Evolutionary conservation across 2,329 filamentous ascomycete genomes (phyloP), one percentile per base, ranked within the genome.

Genomic region (Phaeosphaeria sp.): DNA sequence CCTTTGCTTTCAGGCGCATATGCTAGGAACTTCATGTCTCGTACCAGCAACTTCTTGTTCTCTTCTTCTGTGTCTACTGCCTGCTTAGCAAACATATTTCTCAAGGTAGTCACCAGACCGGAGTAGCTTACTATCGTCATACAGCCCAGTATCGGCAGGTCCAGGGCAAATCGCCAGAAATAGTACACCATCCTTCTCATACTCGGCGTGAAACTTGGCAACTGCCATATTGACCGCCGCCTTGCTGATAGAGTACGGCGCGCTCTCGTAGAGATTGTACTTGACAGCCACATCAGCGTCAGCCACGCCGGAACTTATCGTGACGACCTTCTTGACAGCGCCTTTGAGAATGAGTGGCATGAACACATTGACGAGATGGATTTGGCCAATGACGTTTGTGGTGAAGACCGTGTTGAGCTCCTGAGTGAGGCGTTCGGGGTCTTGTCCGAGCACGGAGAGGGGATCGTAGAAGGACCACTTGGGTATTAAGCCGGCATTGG

Each of bases 211-310:
- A 58, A 78, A 81, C 65, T 82, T 81, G 10, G 77, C 76, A 3
- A 79, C 68, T 1, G 74, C 55, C 18, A 80, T 67, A 59, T 81
- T 82, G 60, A 79, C 59, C 1, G 73, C 79, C 0, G 74, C 77
- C 59, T 82, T 82, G 27, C 69, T 69, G 21, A 73, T 66, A 10
- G 74, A 61, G 58, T 82, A 82, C 0, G 73, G 63, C 0, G 75
- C 66, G 1, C 49, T 62, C 27, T 61, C 57, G 2, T 58, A 55
- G 1, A 78, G 7, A 0, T 68, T 73, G 15, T 59, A 56, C 1
- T 56, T 61, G 2, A 62, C 59, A 49, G 68, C 68, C 5, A 73
- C 23, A 7, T 73, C 64, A 0, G 69, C 52, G 52, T 80, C 77
- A 0, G 72, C 78, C 59, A 77, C 68, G 9, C 68, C 78, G 10